Percentiles rank a stretch among this genome's conserved stretches.
Evolutionary conservation across 345 rosid genomes (phyloP).

Genomic region (Eucalyptus virginea): DNA sequence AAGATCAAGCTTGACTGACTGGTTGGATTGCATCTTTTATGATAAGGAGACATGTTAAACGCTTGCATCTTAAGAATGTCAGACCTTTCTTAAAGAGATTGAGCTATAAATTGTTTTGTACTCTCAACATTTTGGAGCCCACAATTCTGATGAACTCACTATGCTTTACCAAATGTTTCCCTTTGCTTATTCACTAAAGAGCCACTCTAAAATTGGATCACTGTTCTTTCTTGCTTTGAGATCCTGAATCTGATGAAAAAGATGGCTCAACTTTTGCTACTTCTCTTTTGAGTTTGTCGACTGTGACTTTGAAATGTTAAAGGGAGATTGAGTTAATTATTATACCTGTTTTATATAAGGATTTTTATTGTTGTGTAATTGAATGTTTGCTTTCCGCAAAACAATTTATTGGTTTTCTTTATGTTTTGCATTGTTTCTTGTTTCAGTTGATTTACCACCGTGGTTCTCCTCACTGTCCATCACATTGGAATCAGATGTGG

Average conservation of each 20-base stretch:
- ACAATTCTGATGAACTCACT: background rate
- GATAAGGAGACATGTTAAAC: background rate
- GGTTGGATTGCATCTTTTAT: background rate
- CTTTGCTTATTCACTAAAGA: background rate
- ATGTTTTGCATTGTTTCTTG: background rate
- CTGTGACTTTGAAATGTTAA: background rate
- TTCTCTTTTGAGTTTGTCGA: background rate
- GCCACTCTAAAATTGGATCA: background rate
- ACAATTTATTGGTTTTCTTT: background rate
- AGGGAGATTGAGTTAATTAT: background rate
- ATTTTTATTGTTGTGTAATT: background rate
- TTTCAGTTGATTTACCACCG: slow-evolving; percentile 85
- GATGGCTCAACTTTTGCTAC: background rate
- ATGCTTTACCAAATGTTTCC: background rate
- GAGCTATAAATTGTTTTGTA: background rate
- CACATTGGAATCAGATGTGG: slow-evolving; percentile 63
- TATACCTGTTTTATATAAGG: background rate
- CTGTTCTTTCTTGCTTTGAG: background rate
- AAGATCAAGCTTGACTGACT: background rate
- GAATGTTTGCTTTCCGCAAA: background rate
- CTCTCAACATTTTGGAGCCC: background rate
- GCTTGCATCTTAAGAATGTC: background rate
- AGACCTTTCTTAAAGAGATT: background rate
- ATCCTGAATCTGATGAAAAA: background rate
- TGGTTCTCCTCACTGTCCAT: slow-evolving; percentile 85